Percentiles rank a stretch among this genome's conserved stretches.
phyloP scores from a whole-genome alignment of 495 filamentous ascomycete genomes.

The Diplogelasinospora grovesii region DNA sequence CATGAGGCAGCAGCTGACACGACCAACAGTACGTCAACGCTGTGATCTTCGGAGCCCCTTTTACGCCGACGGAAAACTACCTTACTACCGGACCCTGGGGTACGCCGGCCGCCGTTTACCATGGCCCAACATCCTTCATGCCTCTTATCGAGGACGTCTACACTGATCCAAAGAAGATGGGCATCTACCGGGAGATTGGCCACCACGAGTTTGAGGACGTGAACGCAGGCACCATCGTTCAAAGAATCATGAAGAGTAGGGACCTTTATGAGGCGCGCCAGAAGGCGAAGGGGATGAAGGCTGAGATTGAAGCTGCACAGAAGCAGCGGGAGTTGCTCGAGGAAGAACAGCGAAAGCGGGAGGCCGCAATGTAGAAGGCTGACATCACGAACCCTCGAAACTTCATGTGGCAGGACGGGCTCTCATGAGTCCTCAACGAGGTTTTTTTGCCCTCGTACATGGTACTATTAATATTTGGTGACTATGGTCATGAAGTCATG shows the following conservation, averaged over 20 bases:
- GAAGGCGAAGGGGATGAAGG: slow-evolving; percentile 79
- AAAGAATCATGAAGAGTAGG: slow-evolving; percentile 76
- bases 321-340: slow-evolving; percentile 48
- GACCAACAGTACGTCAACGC: slow-evolving; percentile 68
- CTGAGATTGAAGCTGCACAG: slow-evolving; percentile 58
- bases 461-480: too few relatives aligned
- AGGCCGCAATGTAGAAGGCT: slow-evolving; percentile 17
- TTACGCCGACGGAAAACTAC: slow-evolving; percentile 69
- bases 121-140: slow-evolving; percentile 90
- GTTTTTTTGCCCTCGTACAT: too few relatives aligned
- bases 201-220: slow-evolving; percentile 75
- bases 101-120: slow-evolving; percentile 76
- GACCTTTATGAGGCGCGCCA: slow-evolving; percentile 86
- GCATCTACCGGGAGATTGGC: slow-evolving; percentile 67
- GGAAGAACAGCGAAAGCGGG: slow-evolving; percentile 40
- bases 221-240: slow-evolving; percentile 88
- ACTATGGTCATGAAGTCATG: too few relatives aligned
- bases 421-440: too few relatives aligned
- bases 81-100: slow-evolving; percentile 69
- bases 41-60: slow-evolving; percentile 83
- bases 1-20: too few relatives aligned
- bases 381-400: not conserved
- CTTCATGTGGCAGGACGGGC: too few relatives aligned
- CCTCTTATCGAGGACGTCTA: slow-evolving; percentile 84
- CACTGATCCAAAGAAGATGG: slow-evolving; percentile 64